phyloP scores from a whole-genome alignment of 139 green algal genomes.

The Chlorella sorokiniana region DNA sequence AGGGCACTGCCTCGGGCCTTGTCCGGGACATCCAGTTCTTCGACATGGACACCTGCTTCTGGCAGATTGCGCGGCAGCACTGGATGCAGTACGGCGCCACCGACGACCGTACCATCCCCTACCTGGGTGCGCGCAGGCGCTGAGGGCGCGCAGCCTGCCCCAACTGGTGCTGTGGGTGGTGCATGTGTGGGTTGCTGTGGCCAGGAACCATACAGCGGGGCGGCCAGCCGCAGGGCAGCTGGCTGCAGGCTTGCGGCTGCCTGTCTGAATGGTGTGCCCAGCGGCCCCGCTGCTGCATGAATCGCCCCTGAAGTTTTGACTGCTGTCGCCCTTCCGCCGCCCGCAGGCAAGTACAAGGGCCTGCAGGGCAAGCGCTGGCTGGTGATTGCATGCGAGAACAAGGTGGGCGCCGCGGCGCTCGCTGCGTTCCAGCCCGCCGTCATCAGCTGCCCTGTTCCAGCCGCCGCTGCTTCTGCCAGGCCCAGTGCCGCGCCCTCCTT shows the following conservation, averaged over 20 bases:
- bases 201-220: no score
- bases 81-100: slow-evolving; percentile 42
- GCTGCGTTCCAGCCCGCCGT: no score
- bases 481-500: background rate
- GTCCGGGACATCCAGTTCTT: slow-evolving; percentile 62
- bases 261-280: no score
- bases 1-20: slow-evolving; percentile 49
- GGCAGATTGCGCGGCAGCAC: slow-evolving; percentile 57
- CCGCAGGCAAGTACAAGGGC: slow-evolving; percentile 43
- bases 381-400: slow-evolving; percentile 66
- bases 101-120: slow-evolving; percentile 38
- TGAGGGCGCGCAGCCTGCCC: no score
- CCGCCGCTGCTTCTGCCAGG: background rate
- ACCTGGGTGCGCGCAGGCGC: slow-evolving; percentile 36
- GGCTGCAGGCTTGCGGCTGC: background rate
- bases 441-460: no score
- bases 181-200: no score
- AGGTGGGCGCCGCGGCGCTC: no score
- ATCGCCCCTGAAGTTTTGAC: no score
- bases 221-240: no score
- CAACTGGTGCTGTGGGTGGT: no score
- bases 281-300: no score
- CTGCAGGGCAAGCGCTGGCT: slow-evolving; percentile 59
- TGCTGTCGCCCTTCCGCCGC: background rate
- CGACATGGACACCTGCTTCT: slow-evolving; percentile 58